Base-by-base conservation (phyloP, 441 rosid species). In the Oxalis stricta region DNA sequence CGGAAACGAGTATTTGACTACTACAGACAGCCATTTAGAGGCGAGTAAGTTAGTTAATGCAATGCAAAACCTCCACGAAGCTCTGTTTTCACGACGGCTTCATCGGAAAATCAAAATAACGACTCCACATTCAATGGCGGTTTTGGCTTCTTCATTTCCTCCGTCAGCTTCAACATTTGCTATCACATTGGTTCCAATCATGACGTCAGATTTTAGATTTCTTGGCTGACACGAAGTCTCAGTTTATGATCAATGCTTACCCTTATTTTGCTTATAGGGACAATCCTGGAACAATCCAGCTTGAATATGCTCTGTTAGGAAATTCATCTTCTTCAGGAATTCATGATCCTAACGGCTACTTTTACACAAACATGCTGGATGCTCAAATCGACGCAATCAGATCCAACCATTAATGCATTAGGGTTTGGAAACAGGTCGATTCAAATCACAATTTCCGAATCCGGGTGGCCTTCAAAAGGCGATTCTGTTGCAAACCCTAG, bases 381-480 rank as follows among this genome's bases (percentile, higher is more conserved):
- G 91, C 91, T 0, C 85, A 77, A 45, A 61, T 80, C 10, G 85
- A 74, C 32, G 84, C 80, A 0, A 63, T 74, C 5, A 51, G 82
- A 20, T 60, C n/a, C 85, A 15, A 84, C 78, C 10, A 58, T 77
- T 2, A 39, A 22, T 17, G 69, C 74, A 5, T 42, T 80, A 5
- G 84, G 84, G 0, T 76, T 59, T 19, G 69, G 66, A 9, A 70
- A 71, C 24, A 46, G 65, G 52, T 55, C 71, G 10, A 38, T 74
- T 5, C 15, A 64, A 53, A 64, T 77, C 19, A 60, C 59, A 0
- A 69, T 72, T 3, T 73, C 84, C 0, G 88, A 79, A 68, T 71
- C 79, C 3, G 79, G 84, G 24, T 76, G 84, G 84, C 91, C 85
- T 0, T 80, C 84, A 0, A 74, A 75, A 43, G 89, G 79, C 1